Base-by-base conservation (phyloP, 106 monocot genomes). In the Hemerocallis citrina region DNA sequence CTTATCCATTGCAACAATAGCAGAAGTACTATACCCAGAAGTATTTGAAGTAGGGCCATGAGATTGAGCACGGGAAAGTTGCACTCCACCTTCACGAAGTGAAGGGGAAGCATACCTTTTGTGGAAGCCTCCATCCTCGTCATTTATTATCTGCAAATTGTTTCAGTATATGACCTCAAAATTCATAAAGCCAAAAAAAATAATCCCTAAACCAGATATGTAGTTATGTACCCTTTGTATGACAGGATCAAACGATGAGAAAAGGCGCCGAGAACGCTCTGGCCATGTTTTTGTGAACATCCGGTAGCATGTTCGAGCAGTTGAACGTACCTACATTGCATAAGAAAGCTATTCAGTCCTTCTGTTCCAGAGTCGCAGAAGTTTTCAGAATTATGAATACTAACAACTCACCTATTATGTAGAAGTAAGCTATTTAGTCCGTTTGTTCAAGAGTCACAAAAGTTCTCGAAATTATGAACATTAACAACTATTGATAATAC, bases 241-340 rank as follows among this genome's bases (percentile, higher is more conserved):
- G 44, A 70, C 78, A 77, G 90, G 84, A 81, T 96, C 96, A 67
- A 96, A 96, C 11, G 87, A 86, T 59, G 52, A 59, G 61, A 90
- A 84, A 28, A 96, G 68, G 11, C 90, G 90, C 15, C 90, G 78
- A 32, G 87, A 96, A 58, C 90, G 86, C 66, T 96, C 90, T 20
- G 96, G 96, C 96, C 96, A 96, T 36, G 96, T 96, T 79, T 96
- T 96, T 64, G 96, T 69, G 68, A 90, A 96, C 86, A 96, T 71
- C 37, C 83, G 62, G 67, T 91, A 96, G 70, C 96, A 96, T 39
- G 81, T 72, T 65, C 96, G 81, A 37, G 96, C 96, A 70, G 81
- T 87, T 29, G 96, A 72, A 1, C 96, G 79, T 6, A 96, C 96
- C 96, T 91, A 59, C 13, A 42, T 17, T n/a, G n/a, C 7, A 59